These are phyloP conservation scores for Candida stauntonica DNA, from an alignment of 805 yeast genomes.

Conservation along the genomic window DNA sequence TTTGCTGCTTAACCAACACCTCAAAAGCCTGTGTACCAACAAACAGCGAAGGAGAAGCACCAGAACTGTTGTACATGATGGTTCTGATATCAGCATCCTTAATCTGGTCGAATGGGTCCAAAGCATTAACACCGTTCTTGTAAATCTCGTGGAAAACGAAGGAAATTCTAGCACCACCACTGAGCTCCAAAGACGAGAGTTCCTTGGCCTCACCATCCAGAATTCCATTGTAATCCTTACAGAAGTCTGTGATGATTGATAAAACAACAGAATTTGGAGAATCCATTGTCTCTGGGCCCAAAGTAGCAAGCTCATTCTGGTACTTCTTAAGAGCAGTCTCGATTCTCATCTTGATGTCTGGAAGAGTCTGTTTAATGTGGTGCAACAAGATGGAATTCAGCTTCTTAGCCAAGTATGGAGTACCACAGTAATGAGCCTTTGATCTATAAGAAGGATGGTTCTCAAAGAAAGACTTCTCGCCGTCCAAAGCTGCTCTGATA, in stretches of 20 bases:
- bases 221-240: slow-evolving; percentile 86
- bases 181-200: slow-evolving; percentile 79
- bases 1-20: slow-evolving; percentile 90
- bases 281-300: slow-evolving; percentile 89
- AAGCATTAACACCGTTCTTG: slow-evolving; percentile 84
- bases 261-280: slow-evolving; percentile 87
- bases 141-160: slow-evolving; percentile 96
- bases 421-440: slow-evolving; percentile 95
- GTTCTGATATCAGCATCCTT: slow-evolving; percentile 95
- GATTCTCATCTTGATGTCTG: slow-evolving; percentile 89
- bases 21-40: slow-evolving; percentile 98
- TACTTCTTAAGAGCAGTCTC: slow-evolving; percentile 82
- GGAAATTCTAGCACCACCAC: slow-evolving; percentile 97
- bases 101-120: slow-evolving; percentile 95
- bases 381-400: slow-evolving; percentile 81
- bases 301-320: slow-evolving; percentile 65
- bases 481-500: slow-evolving; percentile 78
- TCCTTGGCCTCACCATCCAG: slow-evolving; percentile 92
- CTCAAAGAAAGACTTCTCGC: slow-evolving; percentile 80
- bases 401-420: slow-evolving; percentile 94
- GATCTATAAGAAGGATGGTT: slow-evolving; percentile 86
- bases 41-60: slow-evolving; percentile 92
- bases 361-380: slow-evolving; percentile 84
- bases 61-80: slow-evolving; percentile 93
- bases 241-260: slow-evolving; percentile 86